Conservation (phyloP, 1,139 yeast species). For the Kluyveromyces marxianus region DNA sequence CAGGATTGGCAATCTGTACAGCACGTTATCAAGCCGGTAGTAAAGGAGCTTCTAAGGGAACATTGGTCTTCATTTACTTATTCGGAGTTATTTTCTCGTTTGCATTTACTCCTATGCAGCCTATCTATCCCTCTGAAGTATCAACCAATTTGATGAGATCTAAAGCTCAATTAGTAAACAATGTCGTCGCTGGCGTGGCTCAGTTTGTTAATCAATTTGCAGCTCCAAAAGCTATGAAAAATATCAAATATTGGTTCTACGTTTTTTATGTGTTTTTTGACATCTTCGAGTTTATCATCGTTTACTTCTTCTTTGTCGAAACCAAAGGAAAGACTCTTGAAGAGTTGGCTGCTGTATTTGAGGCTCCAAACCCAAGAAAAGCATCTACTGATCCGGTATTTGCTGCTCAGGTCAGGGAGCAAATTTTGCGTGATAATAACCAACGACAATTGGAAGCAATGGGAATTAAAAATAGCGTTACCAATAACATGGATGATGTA, state of each 20-base stretch:
- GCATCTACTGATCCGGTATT: not conserved
- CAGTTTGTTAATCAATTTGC: slow-evolving; percentile 3
- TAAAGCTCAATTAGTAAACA: not conserved
- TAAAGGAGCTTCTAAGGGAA: not conserved
- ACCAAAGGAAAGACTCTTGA: slow-evolving; percentile 62
- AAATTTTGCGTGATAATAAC: not conserved
- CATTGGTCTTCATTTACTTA: slow-evolving; percentile 2
- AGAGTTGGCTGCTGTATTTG: slow-evolving; percentile 29
- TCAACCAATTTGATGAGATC: slow-evolving; percentile 1
- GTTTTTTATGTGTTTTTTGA: slow-evolving; percentile 3
- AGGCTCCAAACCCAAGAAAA: slow-evolving; percentile 5
- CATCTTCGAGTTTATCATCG: slow-evolving; percentile 19
- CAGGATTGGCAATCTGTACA: slow-evolving; percentile 1
- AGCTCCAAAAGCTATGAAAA: slow-evolving; percentile 1
- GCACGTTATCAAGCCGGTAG: not conserved
- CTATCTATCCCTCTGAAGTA: slow-evolving; percentile 1
- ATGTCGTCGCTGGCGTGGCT: not conserved
- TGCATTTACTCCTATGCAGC: slow-evolving; percentile 3
- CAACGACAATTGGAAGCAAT: not conserved
- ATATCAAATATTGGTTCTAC: slow-evolving; percentile 3
- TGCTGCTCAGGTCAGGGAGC: not conserved
- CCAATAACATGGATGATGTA: not conserved
- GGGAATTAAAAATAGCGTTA: not conserved
- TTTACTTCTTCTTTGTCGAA: slow-evolving; percentile 55
- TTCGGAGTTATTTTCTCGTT: slow-evolving; percentile 2